Percentiles rank a stretch among this genome's conserved stretches.
Conservation (phyloP, 2,329 filamentous ascomycete species). For the Botryotinia narcissicola region DNA sequence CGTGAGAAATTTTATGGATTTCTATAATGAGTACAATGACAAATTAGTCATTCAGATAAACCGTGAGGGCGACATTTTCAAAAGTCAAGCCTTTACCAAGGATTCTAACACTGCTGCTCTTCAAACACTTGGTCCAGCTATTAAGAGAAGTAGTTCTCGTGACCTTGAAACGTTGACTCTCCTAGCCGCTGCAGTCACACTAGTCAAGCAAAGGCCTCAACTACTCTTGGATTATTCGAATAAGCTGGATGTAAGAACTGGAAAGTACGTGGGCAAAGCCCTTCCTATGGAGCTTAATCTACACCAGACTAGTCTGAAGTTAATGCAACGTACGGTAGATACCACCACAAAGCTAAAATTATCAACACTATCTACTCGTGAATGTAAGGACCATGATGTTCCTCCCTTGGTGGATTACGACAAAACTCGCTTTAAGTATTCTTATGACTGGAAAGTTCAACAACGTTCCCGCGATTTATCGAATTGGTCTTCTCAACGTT, state of each 20-base stretch:
- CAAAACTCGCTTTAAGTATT: background rate
- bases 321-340: constrained; percentile 15
- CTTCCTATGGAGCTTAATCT: constrained; percentile 3
- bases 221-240: background rate
- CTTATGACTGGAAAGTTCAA: background rate
- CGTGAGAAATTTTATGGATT: constrained; percentile 19
- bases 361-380: background rate
- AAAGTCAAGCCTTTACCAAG: background rate
- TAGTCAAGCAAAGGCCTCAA: constrained; percentile 4
- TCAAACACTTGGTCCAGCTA: background rate
- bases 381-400: background rate
- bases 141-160: background rate
- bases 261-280: constrained; percentile 11
- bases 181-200: background rate
- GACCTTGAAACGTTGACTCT: background rate
- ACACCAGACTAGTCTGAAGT: constrained; percentile 3
- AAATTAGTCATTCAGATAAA: background rate
- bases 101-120: background rate
- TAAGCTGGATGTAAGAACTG: background rate
- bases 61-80: background rate
- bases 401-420: background rate
- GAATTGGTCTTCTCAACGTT: background rate
- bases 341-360: background rate
- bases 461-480: background rate
- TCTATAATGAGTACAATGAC: constrained; percentile 17